Base-by-base conservation (phyloP, 306 rosid genomes). In the Begonia peltatifolia region DNA sequence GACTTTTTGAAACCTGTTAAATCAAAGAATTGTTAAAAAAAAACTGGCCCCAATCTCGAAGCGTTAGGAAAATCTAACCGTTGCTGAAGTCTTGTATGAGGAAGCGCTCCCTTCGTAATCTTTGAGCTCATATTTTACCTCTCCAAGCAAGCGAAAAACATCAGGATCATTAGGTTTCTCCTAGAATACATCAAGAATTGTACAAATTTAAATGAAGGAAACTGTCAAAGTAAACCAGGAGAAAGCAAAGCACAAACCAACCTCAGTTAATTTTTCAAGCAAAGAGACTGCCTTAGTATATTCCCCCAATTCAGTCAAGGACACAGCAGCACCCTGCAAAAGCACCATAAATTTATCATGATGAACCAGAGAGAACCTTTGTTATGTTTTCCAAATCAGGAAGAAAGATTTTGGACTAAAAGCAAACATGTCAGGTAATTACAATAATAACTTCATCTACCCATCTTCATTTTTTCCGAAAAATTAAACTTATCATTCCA, bases 301-400 rank as follows among this genome's bases (percentile, higher is more conserved):
- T 23, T 85, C 89, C 69, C 95, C 90, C 25, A 82, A 87, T 71
- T 89, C 87, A 46, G 85, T 83, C 56, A 66, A 80, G 58, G 87
- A 80, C 57, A 84, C 95, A 20, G 97, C 94, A 78, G 94, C 94
- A 56, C 95, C 97, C 97, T 89, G 74, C 63, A 72, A 65, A 71
- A 51, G 38, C 47, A 47, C 62, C 64, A 60, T 42, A 59, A 56
- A 65, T 65, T 61, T 53, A 55, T 53, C n/a, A n/a, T 16, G 51
- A 63, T 18, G 47, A 2, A 10, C 35, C 47, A 43, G 47, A 25
- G 35, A 25, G 35, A 25, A 25, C 2, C 35, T 25, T 25, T 25
- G 38, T 1, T 6, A 30, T 30, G 38, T 30, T 30, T 30, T 30
- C 6, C 48, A 44, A 44, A 44, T 11, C 1, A 42, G 46, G 12